Conservation (phyloP, 192 early-diverging fungal species). For the Lobosporangium transversale region DNA sequence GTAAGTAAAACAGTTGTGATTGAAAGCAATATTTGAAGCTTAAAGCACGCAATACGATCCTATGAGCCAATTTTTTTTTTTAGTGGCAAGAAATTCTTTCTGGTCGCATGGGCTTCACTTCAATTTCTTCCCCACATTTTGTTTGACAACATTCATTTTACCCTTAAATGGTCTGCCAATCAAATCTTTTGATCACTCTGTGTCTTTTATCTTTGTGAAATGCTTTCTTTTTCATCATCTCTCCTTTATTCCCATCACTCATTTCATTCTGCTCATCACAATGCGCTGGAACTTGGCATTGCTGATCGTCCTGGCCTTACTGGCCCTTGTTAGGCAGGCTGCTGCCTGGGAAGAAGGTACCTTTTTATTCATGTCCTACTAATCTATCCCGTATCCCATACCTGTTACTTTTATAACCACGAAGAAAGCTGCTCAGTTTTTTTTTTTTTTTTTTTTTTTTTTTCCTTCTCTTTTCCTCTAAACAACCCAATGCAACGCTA, state of each 20-base stretch:
- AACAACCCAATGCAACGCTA: too few species aligned
- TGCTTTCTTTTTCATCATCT: neutral
- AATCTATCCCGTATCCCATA: neutral
- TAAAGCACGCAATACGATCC: too few species aligned
- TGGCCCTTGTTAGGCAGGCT: slow-evolving; percentile 35
- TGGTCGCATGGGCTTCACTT: neutral
- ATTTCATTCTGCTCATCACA: slow-evolving; percentile 1
- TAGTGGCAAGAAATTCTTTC: neutral
- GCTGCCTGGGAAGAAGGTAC: slow-evolving; percentile 54
- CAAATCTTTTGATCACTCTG: too few species aligned
- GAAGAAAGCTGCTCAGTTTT: neutral
- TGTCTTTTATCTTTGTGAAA: too few species aligned
- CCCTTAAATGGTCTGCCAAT: too few species aligned
- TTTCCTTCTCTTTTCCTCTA: neutral
- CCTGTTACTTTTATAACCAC: too few species aligned
- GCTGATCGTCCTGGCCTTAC: slow-evolving; percentile 46
- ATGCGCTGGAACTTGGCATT: slow-evolving; percentile 51
- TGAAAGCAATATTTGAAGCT: too few species aligned
- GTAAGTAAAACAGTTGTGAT: too few species aligned
- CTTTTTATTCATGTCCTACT: neutral
- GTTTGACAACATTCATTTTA: too few species aligned
- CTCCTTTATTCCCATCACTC: neutral
- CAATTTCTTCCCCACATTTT: neutral
- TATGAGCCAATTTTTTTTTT: neutral
- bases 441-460: slow-evolving; percentile 20